Percentiles rank a stretch among this genome's conserved stretches.
These are phyloP conservation scores for Cladorrhinum sp. DNA, from an alignment of 2,329 filamentous ascomycete species.

Conservation along the genomic window DNA sequence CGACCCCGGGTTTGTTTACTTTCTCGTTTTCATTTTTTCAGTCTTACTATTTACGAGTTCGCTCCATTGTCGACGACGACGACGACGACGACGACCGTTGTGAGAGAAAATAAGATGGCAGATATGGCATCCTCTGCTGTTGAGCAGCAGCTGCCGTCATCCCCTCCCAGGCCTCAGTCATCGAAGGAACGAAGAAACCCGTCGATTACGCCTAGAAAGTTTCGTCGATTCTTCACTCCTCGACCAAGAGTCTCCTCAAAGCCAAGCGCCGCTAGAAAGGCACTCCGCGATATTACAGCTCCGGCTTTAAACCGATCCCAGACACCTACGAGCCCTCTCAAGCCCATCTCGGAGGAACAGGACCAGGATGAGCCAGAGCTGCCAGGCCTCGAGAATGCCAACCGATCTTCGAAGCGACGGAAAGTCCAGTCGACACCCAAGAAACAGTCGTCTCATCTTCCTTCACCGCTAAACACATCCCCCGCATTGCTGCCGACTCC, in stretches of 20 bases:
- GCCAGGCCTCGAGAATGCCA: constrained; percentile 26
- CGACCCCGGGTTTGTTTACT: neutral
- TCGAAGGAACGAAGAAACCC: constrained; percentile 48
- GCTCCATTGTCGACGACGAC: neutral
- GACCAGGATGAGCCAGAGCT: constrained; percentile 14
- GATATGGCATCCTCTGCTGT: constrained; percentile 21
- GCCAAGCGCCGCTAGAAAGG: constrained; percentile 39
- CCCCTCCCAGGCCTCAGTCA: constrained; percentile 27
- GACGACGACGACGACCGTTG: neutral
- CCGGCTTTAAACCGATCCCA: constrained; percentile 40
- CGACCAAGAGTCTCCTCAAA: constrained; percentile 40
- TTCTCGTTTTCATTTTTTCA: neutral
- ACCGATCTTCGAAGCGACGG: constrained; percentile 35
- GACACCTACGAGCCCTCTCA: constrained; percentile 41
- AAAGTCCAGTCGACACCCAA: constrained; percentile 41
- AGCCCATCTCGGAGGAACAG: constrained; percentile 33
- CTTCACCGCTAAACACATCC: constrained; percentile 27
- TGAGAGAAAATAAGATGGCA: constrained; percentile 14
- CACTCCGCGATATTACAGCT: constrained; percentile 41
- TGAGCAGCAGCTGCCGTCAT: constrained; percentile 26
- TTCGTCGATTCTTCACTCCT: constrained; percentile 53
- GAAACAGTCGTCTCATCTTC: constrained; percentile 35
- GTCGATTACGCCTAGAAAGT: constrained; percentile 54
- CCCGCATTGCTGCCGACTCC: constrained; percentile 23
- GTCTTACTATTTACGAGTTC: neutral